Percentiles rank a stretch among this genome's conserved stretches.
These are phyloP conservation scores for Diaporthe ampelina DNA, from an alignment of 2,329 filamentous ascomycete species.

Conservation along the genomic window DNA sequence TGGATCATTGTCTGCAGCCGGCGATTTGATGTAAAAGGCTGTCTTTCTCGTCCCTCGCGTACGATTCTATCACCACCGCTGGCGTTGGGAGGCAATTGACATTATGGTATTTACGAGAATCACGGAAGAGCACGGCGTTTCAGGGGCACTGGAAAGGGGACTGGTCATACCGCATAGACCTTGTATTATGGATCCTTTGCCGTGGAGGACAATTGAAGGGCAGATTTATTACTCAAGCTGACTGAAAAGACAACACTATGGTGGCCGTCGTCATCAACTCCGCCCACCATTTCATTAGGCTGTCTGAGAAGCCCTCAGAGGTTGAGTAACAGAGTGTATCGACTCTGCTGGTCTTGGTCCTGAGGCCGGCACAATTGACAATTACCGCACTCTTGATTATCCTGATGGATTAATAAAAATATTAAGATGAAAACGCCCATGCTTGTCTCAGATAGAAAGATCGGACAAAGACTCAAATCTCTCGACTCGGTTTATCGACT, in stretches of 20 bases:
- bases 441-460: conserved; percentile 1
- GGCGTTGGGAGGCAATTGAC: conserved; percentile 39
- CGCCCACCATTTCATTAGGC: not conserved
- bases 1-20: conserved; percentile 34
- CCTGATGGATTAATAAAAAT: conserved; percentile 12
- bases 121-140: conserved; percentile 39
- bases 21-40: conserved; percentile 37
- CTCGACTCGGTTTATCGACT: not conserved
- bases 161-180: conserved; percentile 36
- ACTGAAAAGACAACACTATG: not conserved
- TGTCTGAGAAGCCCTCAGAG: conserved; percentile 1
- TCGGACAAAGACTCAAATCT: not conserved
- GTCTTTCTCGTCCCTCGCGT: not conserved
- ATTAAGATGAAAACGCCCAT: conserved; percentile 11
- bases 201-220: not conserved
- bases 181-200: conserved; percentile 32
- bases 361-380: not conserved
- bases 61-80: conserved; percentile 16
- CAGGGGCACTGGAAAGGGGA: conserved; percentile 18
- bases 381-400: not conserved
- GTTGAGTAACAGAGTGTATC: not conserved
- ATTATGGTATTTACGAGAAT: conserved; percentile 38
- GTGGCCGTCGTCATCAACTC: not conserved
- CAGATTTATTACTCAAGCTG: not conserved
- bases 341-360: not conserved